Conservation (phyloP, 495 filamentous ascomycete species). For the Trichoderma asperelloides region DNA sequence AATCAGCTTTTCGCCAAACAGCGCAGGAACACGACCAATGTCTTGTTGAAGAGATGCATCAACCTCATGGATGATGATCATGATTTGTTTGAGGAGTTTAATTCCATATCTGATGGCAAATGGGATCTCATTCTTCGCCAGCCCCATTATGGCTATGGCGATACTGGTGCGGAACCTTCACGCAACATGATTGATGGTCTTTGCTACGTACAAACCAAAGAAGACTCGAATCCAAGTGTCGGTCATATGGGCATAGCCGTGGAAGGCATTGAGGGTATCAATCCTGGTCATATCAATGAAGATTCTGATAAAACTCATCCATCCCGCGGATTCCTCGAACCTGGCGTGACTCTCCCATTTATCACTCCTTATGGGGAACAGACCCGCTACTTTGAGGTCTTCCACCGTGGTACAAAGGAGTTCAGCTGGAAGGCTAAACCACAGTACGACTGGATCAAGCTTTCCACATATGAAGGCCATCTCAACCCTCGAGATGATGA, state of each 20-base stretch:
- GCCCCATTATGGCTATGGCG: not conserved
- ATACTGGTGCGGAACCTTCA: not conserved
- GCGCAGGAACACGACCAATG: slow-evolving; percentile 1
- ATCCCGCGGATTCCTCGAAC: not conserved
- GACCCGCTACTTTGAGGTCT: slow-evolving; percentile 3
- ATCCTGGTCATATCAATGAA: not conserved
- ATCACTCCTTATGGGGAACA: slow-evolving; percentile 1
- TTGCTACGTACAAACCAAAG: not conserved
- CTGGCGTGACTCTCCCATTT: not conserved
- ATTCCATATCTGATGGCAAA: not conserved
- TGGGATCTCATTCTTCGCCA: slow-evolving; percentile 1
- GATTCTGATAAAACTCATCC: not conserved
- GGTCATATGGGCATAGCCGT: slow-evolving; percentile 1
- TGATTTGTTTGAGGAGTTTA: not conserved
- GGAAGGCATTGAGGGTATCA: not conserved
- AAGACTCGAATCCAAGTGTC: not conserved
- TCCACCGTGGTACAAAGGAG: not conserved
- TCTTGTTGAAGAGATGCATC: not conserved
- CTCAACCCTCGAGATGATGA: slow-evolving; percentile 3
- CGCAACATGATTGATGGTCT: slow-evolving; percentile 4
- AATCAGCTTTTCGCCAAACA: slow-evolving; percentile 2
- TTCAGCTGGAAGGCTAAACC: not conserved
- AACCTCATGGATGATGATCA: not conserved
- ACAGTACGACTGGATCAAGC: not conserved
- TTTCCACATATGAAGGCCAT: not conserved